A percentile compares a stretch with the other conserved stretches of the same genome.
Evolutionary conservation across 257 asterid genomes (phyloP).

Genomic region (Fraxinus excelsior): DNA sequence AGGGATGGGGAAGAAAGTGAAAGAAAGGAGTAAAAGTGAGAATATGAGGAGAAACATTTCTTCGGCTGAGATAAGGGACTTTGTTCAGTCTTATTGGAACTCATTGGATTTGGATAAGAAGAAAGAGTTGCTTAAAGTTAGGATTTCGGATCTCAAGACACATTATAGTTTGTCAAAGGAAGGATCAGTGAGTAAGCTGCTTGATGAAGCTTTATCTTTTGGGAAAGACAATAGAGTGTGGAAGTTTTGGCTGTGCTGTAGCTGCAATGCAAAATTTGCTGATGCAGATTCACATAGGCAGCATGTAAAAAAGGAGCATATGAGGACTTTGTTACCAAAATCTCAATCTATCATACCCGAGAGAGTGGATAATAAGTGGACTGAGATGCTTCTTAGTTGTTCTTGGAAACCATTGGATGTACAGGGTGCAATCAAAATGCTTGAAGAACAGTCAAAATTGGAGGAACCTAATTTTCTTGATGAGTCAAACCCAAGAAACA

Average conservation of each 20-base stretch:
- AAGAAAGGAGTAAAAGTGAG: slow-evolving; percentile 57
- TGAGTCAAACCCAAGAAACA: slow-evolving; percentile 43
- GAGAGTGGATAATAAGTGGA: slow-evolving; percentile 75
- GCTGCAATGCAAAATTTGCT: slow-evolving; percentile 55
- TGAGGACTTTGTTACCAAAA: slow-evolving; percentile 66
- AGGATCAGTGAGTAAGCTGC: slow-evolving; percentile 42
- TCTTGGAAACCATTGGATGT: slow-evolving; percentile 85
- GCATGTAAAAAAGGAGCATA: slow-evolving; percentile 64
- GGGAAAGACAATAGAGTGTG: slow-evolving; percentile 57
- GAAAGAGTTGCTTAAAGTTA: slow-evolving; percentile 48
- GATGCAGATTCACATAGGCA: slow-evolving; percentile 51
- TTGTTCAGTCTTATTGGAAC: slow-evolving; percentile 63
- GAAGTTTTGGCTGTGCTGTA: slow-evolving; percentile 71
- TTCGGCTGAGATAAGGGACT: slow-evolving; percentile 61
- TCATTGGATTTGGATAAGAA: slow-evolving; percentile 58
- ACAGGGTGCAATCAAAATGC: slow-evolving; percentile 52
- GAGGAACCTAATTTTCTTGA: slow-evolving; percentile 48
- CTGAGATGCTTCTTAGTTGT: slow-evolving; percentile 80
- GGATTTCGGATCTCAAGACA: slow-evolving; percentile 51
- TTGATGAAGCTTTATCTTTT: slow-evolving; percentile 61
- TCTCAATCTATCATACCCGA: slow-evolving; percentile 78
- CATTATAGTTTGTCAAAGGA: slow-evolving; percentile 60
- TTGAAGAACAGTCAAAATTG: slow-evolving; percentile 47
- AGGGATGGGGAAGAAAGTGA: slow-evolving; percentile 46
- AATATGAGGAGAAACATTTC: slow-evolving; percentile 49